Evolutionary conservation across 768 basidiomycete species (phyloP), one percentile per base, ranked within the genome.

Genomic region (Baorangia bicolor): DNA sequence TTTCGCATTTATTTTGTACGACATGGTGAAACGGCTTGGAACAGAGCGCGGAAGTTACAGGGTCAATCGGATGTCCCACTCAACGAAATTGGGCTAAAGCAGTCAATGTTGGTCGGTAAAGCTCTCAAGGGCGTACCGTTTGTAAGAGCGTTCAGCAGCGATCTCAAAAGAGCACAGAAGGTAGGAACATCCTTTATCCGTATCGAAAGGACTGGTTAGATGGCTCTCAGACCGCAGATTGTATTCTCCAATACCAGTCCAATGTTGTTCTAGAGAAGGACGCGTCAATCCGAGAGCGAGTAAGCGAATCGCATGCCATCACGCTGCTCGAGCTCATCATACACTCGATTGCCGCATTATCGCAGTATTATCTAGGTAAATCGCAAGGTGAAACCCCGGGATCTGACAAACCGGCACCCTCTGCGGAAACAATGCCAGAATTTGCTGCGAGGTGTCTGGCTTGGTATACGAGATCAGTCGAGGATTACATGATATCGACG

Each of bases 21-120:
- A 37, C 88, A 90, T 63, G 88, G 87, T 18, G 87, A 91, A 74
- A 90, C 88, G 13, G 77, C 82, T 33, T 82, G 78, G 60, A 90
- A 90, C 68, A 68, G 75, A 52, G 69, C 77, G 11, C 73, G 77
- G 14, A 80, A 86, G 53, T 78, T 88, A 28, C 89, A 91, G 74
- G 90, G 88, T 46, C 89, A 91, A 11, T 63, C 81, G 51, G 84
- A 91, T 69, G 86, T 83, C 5, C 55, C 67, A 49, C 74, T 90
- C 62, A 90, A 91, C 65, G 78, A 75, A n/a, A 70, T 69, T 5
- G 88, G 90, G 9, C 46, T 78, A 44, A 71, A 74, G 47, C 86
- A 91, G 69, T 75, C 35, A 7, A 20, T 39, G 21, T 5, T 31
- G 40, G 78, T 84, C 1, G 85, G 79, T 2, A 69, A 77, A 58